Conservation (phyloP, 495 filamentous ascomycete genomes). For the Xylaria cubensis region DNA sequence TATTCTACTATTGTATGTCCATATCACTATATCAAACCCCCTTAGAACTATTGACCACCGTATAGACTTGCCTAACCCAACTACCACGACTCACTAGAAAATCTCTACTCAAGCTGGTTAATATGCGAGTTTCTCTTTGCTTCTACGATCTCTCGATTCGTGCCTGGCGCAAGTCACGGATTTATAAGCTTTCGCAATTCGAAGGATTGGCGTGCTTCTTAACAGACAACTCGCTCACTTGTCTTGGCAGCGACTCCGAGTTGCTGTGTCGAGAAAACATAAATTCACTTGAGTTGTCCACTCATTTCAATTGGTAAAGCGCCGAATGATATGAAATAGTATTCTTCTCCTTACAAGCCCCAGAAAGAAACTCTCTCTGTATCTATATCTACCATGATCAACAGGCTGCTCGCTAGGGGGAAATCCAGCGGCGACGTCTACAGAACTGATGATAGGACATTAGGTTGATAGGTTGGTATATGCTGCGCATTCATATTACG, state of each 20-base stretch:
- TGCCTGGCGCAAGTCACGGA: too few relatives aligned
- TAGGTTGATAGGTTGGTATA: background rate
- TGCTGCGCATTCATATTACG: conserved; percentile 38
- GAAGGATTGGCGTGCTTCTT: too few relatives aligned
- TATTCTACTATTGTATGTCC: too few relatives aligned
- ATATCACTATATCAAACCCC: too few relatives aligned
- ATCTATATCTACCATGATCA: background rate
- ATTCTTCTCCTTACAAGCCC: background rate
- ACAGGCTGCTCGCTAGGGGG: background rate
- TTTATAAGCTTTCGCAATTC: too few relatives aligned
- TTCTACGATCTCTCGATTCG: too few relatives aligned
- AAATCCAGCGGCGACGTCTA: background rate
- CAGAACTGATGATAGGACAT: background rate
- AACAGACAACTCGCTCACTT: background rate
- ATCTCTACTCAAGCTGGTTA: too few relatives aligned
- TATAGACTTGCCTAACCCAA: too few relatives aligned
- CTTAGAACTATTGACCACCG: too few relatives aligned
- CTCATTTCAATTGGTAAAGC: background rate
- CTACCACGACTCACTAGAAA: too few relatives aligned
- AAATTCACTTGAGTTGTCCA: background rate
- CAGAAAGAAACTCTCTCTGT: background rate
- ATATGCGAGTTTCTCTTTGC: too few relatives aligned
- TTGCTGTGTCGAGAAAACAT: background rate
- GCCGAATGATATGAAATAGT: background rate
- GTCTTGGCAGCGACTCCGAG: background rate